Conservation (phyloP, 805 yeast species). For the Barnettozyma botsteinii region DNA sequence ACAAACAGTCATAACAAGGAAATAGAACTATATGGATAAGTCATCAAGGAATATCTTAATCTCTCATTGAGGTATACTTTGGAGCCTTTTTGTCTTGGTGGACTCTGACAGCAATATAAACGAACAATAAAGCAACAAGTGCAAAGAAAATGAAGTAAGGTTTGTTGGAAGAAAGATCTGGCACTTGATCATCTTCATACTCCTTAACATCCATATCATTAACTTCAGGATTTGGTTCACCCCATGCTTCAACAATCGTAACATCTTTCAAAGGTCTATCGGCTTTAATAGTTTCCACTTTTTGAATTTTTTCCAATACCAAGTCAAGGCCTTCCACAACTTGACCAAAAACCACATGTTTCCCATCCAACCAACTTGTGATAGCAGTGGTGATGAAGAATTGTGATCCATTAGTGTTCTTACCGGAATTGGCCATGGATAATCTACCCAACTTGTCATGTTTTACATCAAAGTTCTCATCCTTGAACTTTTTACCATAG, state of each 20-base stretch:
- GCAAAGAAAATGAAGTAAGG: constrained; percentile 16
- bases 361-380: constrained; percentile 45
- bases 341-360: constrained; percentile 77
- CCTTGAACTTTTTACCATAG: constrained; percentile 66
- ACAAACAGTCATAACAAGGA: constrained; percentile 15
- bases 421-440: constrained; percentile 70
- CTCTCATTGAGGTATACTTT: constrained; percentile 25
- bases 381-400: constrained; percentile 60
- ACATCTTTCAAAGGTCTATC: constrained; percentile 43
- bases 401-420: constrained; percentile 63
- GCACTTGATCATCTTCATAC: constrained; percentile 14
- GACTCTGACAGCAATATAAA: constrained; percentile 17
- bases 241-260: constrained; percentile 31
- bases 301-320: constrained; percentile 55
- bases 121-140: constrained; percentile 13
- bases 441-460: constrained; percentile 66
- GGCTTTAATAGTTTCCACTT: constrained; percentile 37
- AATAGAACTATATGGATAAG: background rate
- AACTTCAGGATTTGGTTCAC: constrained; percentile 23
- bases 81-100: constrained; percentile 5
- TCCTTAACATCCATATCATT: constrained; percentile 18
- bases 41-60: no score
- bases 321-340: constrained; percentile 57
- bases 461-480: constrained; percentile 67
- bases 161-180: constrained; percentile 10